Evolutionary conservation across 1,284 basidiomycete genomes (phyloP).

Genomic region (Pseudozyma tsukubaensis): DNA sequence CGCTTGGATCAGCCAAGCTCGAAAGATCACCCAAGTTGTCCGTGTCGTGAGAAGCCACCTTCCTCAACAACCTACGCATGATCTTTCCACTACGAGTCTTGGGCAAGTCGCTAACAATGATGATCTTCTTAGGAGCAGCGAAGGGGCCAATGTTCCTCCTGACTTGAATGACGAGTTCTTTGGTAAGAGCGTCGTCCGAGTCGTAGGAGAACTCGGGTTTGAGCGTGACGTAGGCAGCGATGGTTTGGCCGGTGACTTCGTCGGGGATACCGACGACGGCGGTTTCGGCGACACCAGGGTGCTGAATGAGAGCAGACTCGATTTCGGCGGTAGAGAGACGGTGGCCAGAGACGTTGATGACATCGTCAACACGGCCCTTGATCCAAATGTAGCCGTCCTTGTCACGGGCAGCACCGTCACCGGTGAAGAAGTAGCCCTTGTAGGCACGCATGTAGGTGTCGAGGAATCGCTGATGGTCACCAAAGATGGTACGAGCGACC

Average conservation of each 20-base stretch:
- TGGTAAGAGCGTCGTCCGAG: constrained; percentile 79
- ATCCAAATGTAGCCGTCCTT: constrained; percentile 91
- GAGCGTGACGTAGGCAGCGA: constrained; percentile 72
- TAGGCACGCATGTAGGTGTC: constrained; percentile 89
- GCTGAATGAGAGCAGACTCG: constrained; percentile 92
- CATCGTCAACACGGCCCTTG: constrained; percentile 94
- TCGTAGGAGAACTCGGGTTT: constrained; percentile 80
- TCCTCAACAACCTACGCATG: constrained; percentile 92
- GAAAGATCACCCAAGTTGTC: constrained; percentile 90
- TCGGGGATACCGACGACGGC: constrained; percentile 72
- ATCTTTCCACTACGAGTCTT: constrained; percentile 98
- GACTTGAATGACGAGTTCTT: constrained; percentile 93
- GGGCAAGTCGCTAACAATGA: constrained; percentile 85
- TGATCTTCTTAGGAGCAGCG: constrained; percentile 88
- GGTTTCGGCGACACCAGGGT: constrained; percentile 94
- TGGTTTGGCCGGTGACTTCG: constrained; percentile 67
- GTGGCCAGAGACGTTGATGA: constrained; percentile 81
- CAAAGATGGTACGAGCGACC: constrained; percentile 92
- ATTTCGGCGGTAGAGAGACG: constrained; percentile 97
- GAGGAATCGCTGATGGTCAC: constrained; percentile 89
- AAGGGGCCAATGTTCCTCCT: constrained; percentile 74
- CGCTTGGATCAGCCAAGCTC: constrained; percentile 79
- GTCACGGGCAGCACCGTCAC: constrained; percentile 93
- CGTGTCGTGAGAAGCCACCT: constrained; percentile 91
- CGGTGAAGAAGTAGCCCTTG: constrained; percentile 87